Evolutionary conservation across 352 stramenopile species (phyloP), one percentile per base, ranked within the genome.

Genomic region (Phytophthora europaea): DNA sequence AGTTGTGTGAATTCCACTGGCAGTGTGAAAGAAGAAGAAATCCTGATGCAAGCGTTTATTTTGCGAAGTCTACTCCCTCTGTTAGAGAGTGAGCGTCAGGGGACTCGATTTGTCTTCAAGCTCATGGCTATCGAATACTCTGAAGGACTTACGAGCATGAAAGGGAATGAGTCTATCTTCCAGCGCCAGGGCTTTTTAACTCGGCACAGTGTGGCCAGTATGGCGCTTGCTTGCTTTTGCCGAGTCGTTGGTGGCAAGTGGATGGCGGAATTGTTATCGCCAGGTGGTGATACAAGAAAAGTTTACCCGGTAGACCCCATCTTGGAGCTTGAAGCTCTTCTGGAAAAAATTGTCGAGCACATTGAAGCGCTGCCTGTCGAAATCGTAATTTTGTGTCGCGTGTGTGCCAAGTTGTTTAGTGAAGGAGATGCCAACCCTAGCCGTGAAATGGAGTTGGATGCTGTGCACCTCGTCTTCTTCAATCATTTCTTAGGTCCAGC

Each of bases 401-500:
- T 66, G 4, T 81, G 75, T 57, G 65, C 31, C 22, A 81, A 76
- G 26, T 23, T 90, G 28, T 61, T 84, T 40, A 23, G 18, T 5
- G 51, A 4, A 16, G 10, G 57, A 18, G 22, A 54, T 10, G 26
- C 4, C 40, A 43, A 40, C 26, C 5, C 12, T 59, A 71, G 10
- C 20, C 56, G 2, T 26, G 40, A 59, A 31, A 52, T 53, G 40
- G 64, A 79, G 28, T 36, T 79, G 12, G 36, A 67, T 40, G 78
- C 70, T 0, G 64, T 88, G n/a, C 88, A 94, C 67, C 61, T 93
- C 3, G 75, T 94, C n/a, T 91, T 95, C 22, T 94, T 92, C 67
- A 85, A 89, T 47, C 85, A 95, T 53, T 92, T 92, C 61, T 52
- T 95, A 13, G 83, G 73, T 6, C 83, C 84, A 34, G 76, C 72